phyloP scores from a whole-genome alignment of 176 grass and related monocot species.

The Aegilops longissima region DNA sequence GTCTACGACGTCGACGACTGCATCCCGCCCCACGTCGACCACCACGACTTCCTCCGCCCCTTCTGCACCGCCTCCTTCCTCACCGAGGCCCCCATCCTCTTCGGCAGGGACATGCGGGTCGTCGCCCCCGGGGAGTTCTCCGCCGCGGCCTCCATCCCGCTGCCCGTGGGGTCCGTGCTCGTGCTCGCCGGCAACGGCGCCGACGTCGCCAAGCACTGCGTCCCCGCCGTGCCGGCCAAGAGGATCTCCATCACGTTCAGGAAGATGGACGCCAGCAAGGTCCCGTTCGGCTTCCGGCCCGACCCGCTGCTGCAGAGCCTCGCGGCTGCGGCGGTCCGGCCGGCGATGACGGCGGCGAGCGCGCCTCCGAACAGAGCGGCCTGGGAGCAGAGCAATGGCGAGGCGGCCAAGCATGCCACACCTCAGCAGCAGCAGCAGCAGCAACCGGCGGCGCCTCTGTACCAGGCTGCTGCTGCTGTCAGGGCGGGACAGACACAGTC shows the following conservation, averaged over 20 bases:
- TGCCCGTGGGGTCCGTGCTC: constrained; percentile 53
- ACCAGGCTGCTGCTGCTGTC: neutral
- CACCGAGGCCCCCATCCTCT: constrained; percentile 48
- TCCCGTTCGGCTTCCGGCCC: constrained; percentile 25
- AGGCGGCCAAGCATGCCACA: neutral
- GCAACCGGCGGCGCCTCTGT: neutral
- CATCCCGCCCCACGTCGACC: constrained; percentile 71
- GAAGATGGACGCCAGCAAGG: constrained; percentile 52
- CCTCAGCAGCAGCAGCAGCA: neutral
- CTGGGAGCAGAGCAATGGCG: neutral
- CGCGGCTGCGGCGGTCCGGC: neutral
- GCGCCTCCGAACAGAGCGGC: neutral
- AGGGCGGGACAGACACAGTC: neutral
- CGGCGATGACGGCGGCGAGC: neutral
- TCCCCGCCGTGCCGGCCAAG: constrained; percentile 53
- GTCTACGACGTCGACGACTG: constrained; percentile 64
- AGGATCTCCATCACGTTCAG: constrained; percentile 78
- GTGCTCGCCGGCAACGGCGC: constrained; percentile 57
- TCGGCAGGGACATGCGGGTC: constrained; percentile 32
- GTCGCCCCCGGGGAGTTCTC: constrained; percentile 44
- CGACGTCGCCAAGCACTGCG: constrained; percentile 70
- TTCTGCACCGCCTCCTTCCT: constrained; percentile 78
- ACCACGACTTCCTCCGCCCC: constrained; percentile 52
- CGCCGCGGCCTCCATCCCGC: constrained; percentile 19
- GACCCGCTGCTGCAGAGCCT: constrained; percentile 41